Conservation (phyloP, 2,329 filamentous ascomycete species). For the Sphaerulina populicola region DNA sequence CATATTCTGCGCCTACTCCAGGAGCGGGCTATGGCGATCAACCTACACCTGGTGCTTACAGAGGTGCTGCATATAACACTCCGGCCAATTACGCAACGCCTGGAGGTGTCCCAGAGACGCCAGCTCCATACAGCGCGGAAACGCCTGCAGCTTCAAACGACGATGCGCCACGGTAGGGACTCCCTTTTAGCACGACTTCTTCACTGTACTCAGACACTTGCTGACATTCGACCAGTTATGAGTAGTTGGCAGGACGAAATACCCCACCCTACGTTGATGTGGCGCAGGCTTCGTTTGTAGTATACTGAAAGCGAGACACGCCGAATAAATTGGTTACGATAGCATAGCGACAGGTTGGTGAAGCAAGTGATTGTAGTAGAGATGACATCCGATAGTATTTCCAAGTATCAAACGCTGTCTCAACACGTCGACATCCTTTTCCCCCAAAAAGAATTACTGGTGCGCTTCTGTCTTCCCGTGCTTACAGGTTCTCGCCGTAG, state of each 20-base stretch:
- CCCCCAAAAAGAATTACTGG: too few species aligned
- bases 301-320: neutral
- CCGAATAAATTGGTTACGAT: neutral
- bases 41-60: constrained; percentile 35
- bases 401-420: too few species aligned
- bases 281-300: neutral
- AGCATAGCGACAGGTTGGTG: constrained; percentile 1
- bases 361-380: neutral
- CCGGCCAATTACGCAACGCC: constrained; percentile 27
- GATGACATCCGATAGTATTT: too few species aligned
- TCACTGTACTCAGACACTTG: neutral
- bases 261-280: neutral
- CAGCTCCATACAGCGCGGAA: constrained; percentile 28
- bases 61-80: constrained; percentile 34
- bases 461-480: too few species aligned
- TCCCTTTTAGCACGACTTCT: neutral
- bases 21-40: constrained; percentile 30
- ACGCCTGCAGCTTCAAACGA: constrained; percentile 10
- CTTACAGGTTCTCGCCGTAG: too few species aligned
- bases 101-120: constrained; percentile 48
- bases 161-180: constrained; percentile 11
- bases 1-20: constrained; percentile 38
- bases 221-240: neutral
- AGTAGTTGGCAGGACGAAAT: neutral
- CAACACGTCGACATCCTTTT: too few species aligned